Percentiles rank a stretch among this genome's conserved stretches.
These are phyloP conservation scores for Colletotrichum lupini DNA, from an alignment of 2,329 filamentous ascomycete genomes.

Conservation along the genomic window DNA sequence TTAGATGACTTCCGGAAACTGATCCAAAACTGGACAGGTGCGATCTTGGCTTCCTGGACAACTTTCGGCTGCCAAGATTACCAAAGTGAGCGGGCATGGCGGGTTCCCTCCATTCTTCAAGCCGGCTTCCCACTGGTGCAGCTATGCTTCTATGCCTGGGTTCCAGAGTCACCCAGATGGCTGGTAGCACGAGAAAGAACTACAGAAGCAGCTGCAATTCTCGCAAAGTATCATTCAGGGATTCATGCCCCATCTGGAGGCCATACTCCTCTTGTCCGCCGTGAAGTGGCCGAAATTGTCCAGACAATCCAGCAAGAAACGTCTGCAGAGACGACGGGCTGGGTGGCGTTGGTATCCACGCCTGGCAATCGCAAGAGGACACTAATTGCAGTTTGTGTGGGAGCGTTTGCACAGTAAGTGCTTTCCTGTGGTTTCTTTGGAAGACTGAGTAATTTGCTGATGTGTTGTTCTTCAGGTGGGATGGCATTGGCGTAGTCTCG, in stretches of 20 bases:
- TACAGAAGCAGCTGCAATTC: slow-evolving; percentile 59
- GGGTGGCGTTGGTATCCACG: slow-evolving; percentile 35
- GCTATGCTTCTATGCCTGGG: slow-evolving; percentile 14
- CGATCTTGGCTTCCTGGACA: slow-evolving; percentile 36
- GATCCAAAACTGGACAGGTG: neutral
- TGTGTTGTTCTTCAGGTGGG: slow-evolving; percentile 30
- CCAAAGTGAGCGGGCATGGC: slow-evolving; percentile 21
- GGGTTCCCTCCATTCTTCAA: slow-evolving; percentile 18
- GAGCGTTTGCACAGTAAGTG: slow-evolving; percentile 39
- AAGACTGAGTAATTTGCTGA: neutral
- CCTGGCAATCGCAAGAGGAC: slow-evolving; percentile 33
- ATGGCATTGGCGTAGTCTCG: slow-evolving; percentile 49
- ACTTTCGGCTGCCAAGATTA: slow-evolving; percentile 32
- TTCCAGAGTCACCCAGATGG: slow-evolving; percentile 65
- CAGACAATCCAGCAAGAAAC: slow-evolving; percentile 30
- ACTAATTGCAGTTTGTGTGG: slow-evolving; percentile 19
- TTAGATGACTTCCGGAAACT: neutral
- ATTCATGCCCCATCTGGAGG: slow-evolving; percentile 42
- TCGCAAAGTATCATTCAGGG: slow-evolving; percentile 61
- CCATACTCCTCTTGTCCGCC: slow-evolving; percentile 37
- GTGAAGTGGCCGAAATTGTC: slow-evolving; percentile 28
- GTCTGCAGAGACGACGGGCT: slow-evolving; percentile 26
- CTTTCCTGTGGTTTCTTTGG: no score
- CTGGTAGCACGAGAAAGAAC: slow-evolving; percentile 58
- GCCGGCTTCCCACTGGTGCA: slow-evolving; percentile 23